phyloP scores from a whole-genome alignment of 441 rosid genomes.

The Populus hybrid region DNA sequence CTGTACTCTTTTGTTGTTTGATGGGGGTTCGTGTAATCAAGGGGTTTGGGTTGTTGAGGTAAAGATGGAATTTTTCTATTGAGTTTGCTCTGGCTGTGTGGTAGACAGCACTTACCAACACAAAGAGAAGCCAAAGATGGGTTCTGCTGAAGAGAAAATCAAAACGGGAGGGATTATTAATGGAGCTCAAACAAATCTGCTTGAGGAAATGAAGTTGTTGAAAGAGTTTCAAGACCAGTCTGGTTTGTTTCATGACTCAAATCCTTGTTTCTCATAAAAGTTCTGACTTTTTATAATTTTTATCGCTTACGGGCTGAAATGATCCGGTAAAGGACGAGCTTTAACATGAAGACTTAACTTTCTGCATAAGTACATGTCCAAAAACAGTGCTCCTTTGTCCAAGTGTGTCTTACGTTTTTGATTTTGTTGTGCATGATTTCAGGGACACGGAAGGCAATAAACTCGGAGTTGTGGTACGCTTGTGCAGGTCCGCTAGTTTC shows the following conservation, averaged over 20 bases:
- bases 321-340: not conserved
- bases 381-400: not conserved
- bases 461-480: constrained; percentile 94
- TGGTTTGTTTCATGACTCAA: constrained; percentile 41
- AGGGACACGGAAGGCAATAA: constrained; percentile 70
- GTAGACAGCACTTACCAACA: not conserved
- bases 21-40: not conserved
- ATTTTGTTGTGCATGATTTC: constrained; percentile 13
- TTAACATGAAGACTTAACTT: not conserved
- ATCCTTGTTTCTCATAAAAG: constrained; percentile 2
- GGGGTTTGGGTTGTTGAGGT: not conserved
- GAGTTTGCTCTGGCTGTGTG: not conserved
- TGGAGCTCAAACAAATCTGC: constrained; percentile 45
- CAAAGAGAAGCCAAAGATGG: not conserved
- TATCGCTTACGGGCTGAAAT: not conserved
- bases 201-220: constrained; percentile 84
- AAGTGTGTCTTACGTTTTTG: not conserved
- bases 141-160: constrained; percentile 61
- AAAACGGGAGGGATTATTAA: constrained; percentile 41
- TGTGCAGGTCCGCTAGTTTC: constrained; percentile 98
- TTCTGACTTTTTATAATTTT: constrained; percentile 2
- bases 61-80: not conserved
- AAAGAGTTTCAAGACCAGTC: constrained; percentile 85
- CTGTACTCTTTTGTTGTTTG: not conserved
- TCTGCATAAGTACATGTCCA: not conserved